phyloP scores from a whole-genome alignment of 78 protist species.

The Emiliania huxleyi region DNA sequence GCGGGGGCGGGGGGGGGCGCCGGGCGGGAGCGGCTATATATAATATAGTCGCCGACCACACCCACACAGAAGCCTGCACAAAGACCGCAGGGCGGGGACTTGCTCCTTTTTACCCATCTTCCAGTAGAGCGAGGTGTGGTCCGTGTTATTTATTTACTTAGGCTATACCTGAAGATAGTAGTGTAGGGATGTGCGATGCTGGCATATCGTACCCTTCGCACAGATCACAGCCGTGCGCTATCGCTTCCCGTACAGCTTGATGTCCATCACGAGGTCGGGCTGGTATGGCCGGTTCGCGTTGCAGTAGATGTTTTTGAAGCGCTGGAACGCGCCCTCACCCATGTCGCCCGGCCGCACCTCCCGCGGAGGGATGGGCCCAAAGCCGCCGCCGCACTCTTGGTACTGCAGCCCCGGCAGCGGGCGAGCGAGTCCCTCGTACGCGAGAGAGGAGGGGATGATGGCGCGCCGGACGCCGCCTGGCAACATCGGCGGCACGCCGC shows the following conservation, averaged over 20 bases:
- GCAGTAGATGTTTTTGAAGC: slow-evolving; percentile 24
- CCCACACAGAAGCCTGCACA: too few relatives aligned
- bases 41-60: too few relatives aligned
- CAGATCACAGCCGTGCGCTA: too few relatives aligned
- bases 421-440: background rate
- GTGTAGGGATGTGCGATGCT: too few relatives aligned
- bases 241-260: slow-evolving; percentile 12
- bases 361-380: background rate
- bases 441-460: background rate
- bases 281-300: slow-evolving; percentile 3
- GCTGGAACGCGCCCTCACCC: slow-evolving; percentile 5
- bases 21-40: too few relatives aligned
- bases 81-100: too few relatives aligned
- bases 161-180: too few relatives aligned
- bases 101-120: too few relatives aligned
- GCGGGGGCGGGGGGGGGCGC: too few relatives aligned
- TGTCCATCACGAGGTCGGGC: slow-evolving; percentile 5
- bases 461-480: slow-evolving; percentile 3
- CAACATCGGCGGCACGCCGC: background rate
- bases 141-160: too few relatives aligned
- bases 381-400: background rate
- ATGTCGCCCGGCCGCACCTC: background rate
- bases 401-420: background rate
- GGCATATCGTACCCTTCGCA: too few relatives aligned
- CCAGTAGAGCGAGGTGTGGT: too few relatives aligned